Conservation (phyloP, 1,284 basidiomycete genomes). For the Calocybe gambosa region DNA sequence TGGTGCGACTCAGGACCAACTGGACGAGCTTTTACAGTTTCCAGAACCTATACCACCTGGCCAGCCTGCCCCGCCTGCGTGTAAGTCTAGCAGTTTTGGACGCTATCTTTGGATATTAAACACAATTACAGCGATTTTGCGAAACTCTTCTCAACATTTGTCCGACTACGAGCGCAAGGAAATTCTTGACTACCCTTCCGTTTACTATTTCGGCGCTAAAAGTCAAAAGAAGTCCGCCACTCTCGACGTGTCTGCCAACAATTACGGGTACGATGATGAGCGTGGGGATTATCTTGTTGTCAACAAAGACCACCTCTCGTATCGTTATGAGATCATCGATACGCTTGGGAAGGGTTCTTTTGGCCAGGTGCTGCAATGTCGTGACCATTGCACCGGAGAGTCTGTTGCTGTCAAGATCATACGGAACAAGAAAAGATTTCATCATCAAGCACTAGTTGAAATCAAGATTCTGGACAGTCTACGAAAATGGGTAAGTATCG, state of each 20-base stretch:
- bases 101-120: slow-evolving; percentile 11
- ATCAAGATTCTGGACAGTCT: slow-evolving; percentile 98
- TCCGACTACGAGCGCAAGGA: slow-evolving; percentile 90
- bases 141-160: slow-evolving; percentile 57
- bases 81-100: slow-evolving; percentile 39
- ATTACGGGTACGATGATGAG: slow-evolving; percentile 97
- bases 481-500: slow-evolving; percentile 83
- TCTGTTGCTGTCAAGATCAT: slow-evolving; percentile 99
- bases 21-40: slow-evolving; percentile 88
- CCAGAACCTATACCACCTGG: slow-evolving; percentile 82
- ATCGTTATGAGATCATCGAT: slow-evolving; percentile 91
- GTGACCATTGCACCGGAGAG: slow-evolving; percentile 94
- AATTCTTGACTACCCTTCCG: slow-evolving; percentile 80
- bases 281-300: slow-evolving; percentile 95
- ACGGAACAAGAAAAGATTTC: slow-evolving; percentile 98
- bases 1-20: slow-evolving; percentile 79
- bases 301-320: slow-evolving; percentile 89
- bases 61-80: slow-evolving; percentile 61
- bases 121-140: slow-evolving; percentile 47
- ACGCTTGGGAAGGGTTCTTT: slow-evolving; percentile 97
- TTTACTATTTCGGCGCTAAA: slow-evolving; percentile 81
- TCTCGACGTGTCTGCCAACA: slow-evolving; percentile 73
- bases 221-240: slow-evolving; percentile 80
- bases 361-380: slow-evolving; percentile 94
- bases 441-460: slow-evolving; percentile 97